These are phyloP conservation scores for Abortiporus biennis DNA, from an alignment of 1,284 basidiomycete species.

Conservation along the genomic window DNA sequence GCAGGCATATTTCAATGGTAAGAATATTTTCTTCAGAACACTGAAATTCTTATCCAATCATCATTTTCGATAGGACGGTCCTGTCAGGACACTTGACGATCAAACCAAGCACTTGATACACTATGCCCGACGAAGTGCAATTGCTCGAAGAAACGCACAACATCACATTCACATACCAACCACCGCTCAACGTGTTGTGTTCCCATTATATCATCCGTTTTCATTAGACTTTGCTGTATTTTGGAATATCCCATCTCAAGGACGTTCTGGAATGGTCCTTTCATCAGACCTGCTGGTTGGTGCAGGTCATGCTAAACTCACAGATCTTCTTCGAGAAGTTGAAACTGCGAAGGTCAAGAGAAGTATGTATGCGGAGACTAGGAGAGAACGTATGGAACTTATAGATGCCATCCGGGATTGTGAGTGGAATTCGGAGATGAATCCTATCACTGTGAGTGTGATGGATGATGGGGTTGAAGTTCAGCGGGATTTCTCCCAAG, in stretches of 20 bases:
- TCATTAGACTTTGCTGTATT: conserved; percentile 69
- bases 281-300: conserved; percentile 59
- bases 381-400: conserved; percentile 61
- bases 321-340: conserved; percentile 48
- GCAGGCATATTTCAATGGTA: conserved; percentile 46
- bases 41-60: too few relatives aligned
- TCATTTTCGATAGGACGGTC: too few relatives aligned
- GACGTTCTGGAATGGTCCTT: conserved; percentile 55
- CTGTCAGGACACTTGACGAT: too few relatives aligned
- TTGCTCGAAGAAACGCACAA: conserved; percentile 29
- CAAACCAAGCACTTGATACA: conserved; percentile 45
- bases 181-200: conserved; percentile 48
- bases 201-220: conserved; percentile 74
- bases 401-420: conserved; percentile 60
- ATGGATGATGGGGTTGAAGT: conserved; percentile 34
- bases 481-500: conserved; percentile 59
- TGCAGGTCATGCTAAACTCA: conserved; percentile 58
- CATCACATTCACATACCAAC: conserved; percentile 62
- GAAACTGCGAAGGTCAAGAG: conserved; percentile 63
- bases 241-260: conserved; percentile 60
- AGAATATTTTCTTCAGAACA: conserved; percentile 8
- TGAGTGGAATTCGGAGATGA: conserved; percentile 75
- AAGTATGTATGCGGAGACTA: conserved; percentile 88
- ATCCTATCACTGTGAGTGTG: conserved; percentile 57
- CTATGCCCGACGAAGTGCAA: conserved; percentile 38